Evolutionary conservation across 768 basidiomycete genomes (phyloP).

Genomic region (Collybiopsis confluens): DNA sequence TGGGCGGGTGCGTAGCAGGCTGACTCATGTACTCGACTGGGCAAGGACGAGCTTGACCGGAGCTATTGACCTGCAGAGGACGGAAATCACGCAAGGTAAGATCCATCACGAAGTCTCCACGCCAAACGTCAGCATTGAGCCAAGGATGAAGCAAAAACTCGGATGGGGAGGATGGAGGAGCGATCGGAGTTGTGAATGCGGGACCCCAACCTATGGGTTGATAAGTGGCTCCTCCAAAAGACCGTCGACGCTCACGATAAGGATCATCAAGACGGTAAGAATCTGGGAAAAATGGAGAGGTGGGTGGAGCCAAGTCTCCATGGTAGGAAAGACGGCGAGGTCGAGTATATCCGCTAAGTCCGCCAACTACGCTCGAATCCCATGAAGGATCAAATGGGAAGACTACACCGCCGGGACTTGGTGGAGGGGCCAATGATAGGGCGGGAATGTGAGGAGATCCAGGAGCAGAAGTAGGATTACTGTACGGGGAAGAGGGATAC

Average conservation of each 20-base stretch:
- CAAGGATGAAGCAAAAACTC: constrained; percentile 39
- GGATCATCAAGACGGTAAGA: constrained; percentile 8
- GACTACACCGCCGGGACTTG: constrained; percentile 14
- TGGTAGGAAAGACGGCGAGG: constrained; percentile 41
- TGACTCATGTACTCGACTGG: constrained; percentile 42
- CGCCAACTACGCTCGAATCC: too few species aligned
- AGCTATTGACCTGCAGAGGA: constrained; percentile 35
- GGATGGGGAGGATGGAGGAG: constrained; percentile 17
- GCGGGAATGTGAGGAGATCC: constrained; percentile 6
- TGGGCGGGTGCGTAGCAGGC: constrained; percentile 52
- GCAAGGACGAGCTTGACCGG: constrained; percentile 33
- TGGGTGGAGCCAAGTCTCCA: constrained; percentile 17
- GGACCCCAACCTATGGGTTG: constrained; percentile 5
- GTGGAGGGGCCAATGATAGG: constrained; percentile 1
- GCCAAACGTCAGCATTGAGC: constrained; percentile 47
- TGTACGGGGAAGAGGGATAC: constrained; percentile 33
- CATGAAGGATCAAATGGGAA: constrained; percentile 18
- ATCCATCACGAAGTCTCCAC: constrained; percentile 50
- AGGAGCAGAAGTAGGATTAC: constrained; percentile 12
- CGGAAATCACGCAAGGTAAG: constrained; percentile 43
- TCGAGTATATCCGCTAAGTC: constrained; percentile 17
- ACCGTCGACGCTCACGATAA: constrained; percentile 17
- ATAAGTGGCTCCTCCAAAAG: constrained; percentile 20
- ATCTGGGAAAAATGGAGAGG: constrained; percentile 20
- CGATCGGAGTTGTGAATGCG: constrained; percentile 12